Conservation (phyloP, 345 rosid species). For the Salix koriyanagi region DNA sequence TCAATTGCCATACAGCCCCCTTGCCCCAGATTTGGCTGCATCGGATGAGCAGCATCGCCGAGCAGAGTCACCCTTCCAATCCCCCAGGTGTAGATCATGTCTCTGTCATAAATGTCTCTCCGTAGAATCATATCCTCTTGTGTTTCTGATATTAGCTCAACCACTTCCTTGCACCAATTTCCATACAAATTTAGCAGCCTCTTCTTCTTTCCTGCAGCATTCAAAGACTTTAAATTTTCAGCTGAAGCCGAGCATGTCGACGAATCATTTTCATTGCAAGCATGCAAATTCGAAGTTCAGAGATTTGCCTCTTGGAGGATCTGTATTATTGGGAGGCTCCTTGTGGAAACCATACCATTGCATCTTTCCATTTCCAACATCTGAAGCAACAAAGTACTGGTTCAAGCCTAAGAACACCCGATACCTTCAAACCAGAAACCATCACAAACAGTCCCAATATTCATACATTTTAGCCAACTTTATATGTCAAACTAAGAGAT, state of each 20-base stretch:
- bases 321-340: constrained; percentile 7
- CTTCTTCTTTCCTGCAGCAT: constrained; percentile 8
- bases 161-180: constrained; percentile 21
- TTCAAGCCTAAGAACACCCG: constrained; percentile 29
- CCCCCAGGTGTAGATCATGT: constrained; percentile 25
- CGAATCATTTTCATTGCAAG: not conserved
- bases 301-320: constrained; percentile 18
- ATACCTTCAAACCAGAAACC: constrained; percentile 18
- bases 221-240: not conserved
- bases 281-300: not conserved
- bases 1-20: constrained; percentile 31
- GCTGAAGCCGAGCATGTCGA: not conserved
- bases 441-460: not conserved
- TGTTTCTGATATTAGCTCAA: constrained; percentile 17
- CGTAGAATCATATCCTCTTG: constrained; percentile 12
- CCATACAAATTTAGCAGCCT: constrained; percentile 17
- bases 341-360: constrained; percentile 31
- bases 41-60: constrained; percentile 29
- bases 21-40: constrained; percentile 30
- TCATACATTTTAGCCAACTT: not conserved
- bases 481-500: not conserved
- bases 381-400: constrained; percentile 30
- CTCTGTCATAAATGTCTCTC: constrained; percentile 21
- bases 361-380: constrained; percentile 26
- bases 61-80: constrained; percentile 21